phyloP scores from a whole-genome alignment of 192 early-diverging fungal genomes.

The Backusella circina region DNA sequence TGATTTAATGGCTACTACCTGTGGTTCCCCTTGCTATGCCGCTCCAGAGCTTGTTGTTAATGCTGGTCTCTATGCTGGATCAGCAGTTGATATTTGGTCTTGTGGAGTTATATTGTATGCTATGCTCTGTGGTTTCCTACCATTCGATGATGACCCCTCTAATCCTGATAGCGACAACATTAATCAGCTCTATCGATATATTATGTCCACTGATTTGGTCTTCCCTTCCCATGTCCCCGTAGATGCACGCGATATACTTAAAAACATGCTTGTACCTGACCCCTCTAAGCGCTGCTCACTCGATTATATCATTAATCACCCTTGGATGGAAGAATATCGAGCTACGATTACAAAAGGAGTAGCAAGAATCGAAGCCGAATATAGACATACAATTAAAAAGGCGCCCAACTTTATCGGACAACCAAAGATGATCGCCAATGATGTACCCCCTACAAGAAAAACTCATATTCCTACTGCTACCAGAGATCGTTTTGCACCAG shows the following conservation, averaged over 20 bases:
- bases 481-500: not conserved
- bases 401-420: not conserved
- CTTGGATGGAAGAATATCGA: conserved; percentile 38
- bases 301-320: conserved; percentile 57
- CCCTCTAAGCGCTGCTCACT: conserved; percentile 58
- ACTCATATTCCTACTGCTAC: not conserved
- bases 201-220: conserved; percentile 52
- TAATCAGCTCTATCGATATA: conserved; percentile 61
- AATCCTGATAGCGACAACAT: conserved; percentile 73
- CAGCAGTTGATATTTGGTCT: conserved; percentile 85
- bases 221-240: conserved; percentile 69
- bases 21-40: conserved; percentile 89
- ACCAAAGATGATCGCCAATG: not conserved
- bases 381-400: not conserved
- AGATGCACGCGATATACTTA: conserved; percentile 62
- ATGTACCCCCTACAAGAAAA: not conserved
- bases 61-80: conserved; percentile 78
- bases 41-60: conserved; percentile 88
- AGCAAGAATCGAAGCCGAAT: not conserved
- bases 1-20: conserved; percentile 73
- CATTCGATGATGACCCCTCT: conserved; percentile 72
- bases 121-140: conserved; percentile 70
- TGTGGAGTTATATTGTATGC: conserved; percentile 86
- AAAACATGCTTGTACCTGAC: conserved; percentile 74
- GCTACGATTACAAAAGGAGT: not conserved